These are phyloP conservation scores for Hypoxylon sp. DNA, from an alignment of 2,329 filamentous ascomycete genomes.

Conservation along the genomic window DNA sequence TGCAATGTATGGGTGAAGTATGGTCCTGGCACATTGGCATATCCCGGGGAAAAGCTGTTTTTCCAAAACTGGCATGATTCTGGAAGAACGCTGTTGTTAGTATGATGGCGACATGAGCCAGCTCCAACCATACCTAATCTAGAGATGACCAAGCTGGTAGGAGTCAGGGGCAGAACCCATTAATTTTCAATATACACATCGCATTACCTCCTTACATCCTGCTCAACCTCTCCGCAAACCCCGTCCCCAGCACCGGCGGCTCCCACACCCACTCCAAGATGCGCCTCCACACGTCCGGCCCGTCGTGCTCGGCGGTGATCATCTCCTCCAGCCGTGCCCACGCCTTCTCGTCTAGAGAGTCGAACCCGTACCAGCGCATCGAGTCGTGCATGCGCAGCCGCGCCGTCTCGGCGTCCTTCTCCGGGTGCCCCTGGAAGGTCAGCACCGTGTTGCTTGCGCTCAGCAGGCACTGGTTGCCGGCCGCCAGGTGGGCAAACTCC, in stretches of 20 bases:
- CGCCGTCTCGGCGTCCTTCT: constrained; percentile 56
- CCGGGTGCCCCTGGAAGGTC: constrained; percentile 60
- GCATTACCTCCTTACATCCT: constrained; percentile 11
- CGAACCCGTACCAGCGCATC: constrained; percentile 54
- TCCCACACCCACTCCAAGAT: constrained; percentile 45
- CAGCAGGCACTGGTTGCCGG: constrained; percentile 55
- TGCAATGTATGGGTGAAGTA: too few relatives aligned
- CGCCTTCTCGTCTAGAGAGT: constrained; percentile 47
- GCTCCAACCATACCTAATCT: too few relatives aligned
- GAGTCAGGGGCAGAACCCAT: background rate
- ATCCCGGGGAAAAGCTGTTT: too few relatives aligned
- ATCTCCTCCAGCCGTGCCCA: constrained; percentile 45
- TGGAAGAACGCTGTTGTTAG: too few relatives aligned
- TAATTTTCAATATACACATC: background rate
- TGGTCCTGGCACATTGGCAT: too few relatives aligned
- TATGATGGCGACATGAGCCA: too few relatives aligned
- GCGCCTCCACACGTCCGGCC: constrained; percentile 54
- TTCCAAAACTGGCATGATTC: too few relatives aligned
- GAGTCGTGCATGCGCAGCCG: constrained; percentile 54
- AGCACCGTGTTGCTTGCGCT: constrained; percentile 55
- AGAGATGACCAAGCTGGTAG: too few relatives aligned
- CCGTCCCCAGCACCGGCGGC: constrained; percentile 20
- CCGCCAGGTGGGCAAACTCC: constrained; percentile 53
- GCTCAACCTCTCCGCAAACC: constrained; percentile 25
- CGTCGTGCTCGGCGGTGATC: constrained; percentile 53